phyloP scores from a whole-genome alignment of 192 early-diverging fungal genomes.

The Obelidium mucronatum region DNA sequence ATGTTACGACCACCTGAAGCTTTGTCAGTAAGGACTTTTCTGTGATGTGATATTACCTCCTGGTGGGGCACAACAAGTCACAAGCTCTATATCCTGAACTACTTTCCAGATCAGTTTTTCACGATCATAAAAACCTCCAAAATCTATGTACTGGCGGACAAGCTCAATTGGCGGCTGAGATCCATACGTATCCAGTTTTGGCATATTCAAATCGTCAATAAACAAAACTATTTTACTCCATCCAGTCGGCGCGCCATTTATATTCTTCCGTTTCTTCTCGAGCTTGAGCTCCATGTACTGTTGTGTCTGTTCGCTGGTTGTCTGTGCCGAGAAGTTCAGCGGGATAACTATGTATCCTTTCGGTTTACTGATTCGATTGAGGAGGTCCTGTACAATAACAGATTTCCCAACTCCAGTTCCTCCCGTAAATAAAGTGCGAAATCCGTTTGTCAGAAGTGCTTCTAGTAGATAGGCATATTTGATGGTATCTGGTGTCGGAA shows the following conservation, averaged over 20 bases:
- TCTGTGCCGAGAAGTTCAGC: constrained; percentile 69
- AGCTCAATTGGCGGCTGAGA: constrained; percentile 69
- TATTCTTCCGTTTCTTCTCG: constrained; percentile 69
- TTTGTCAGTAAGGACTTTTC: no score
- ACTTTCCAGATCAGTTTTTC: constrained; percentile 66
- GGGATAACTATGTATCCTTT: constrained; percentile 54
- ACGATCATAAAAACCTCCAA: constrained; percentile 66
- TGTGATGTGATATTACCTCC: no score
- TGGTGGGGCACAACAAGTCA: constrained; percentile 65
- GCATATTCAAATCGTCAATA: constrained; percentile 72
- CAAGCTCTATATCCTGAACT: constrained; percentile 60
- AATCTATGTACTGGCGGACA: constrained; percentile 63
- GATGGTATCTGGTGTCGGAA: constrained; percentile 65
- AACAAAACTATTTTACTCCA: constrained; percentile 64
- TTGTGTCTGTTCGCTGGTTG: constrained; percentile 65
- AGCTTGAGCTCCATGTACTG: constrained; percentile 67
- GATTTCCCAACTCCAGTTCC: constrained; percentile 68
- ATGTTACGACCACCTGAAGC: constrained; percentile 64
- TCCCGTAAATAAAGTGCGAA: constrained; percentile 61
- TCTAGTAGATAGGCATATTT: constrained; percentile 67
- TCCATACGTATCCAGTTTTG: constrained; percentile 59
- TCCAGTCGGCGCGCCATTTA: constrained; percentile 63
- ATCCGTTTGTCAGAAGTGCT: constrained; percentile 51
- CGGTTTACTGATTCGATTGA: constrained; percentile 53
- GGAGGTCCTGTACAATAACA: constrained; percentile 63